A percentile compares a stretch with the other conserved stretches of the same genome.
Evolutionary conservation across 2,329 filamentous ascomycete species (phyloP).

Genomic region (Microascus cirrosus): DNA sequence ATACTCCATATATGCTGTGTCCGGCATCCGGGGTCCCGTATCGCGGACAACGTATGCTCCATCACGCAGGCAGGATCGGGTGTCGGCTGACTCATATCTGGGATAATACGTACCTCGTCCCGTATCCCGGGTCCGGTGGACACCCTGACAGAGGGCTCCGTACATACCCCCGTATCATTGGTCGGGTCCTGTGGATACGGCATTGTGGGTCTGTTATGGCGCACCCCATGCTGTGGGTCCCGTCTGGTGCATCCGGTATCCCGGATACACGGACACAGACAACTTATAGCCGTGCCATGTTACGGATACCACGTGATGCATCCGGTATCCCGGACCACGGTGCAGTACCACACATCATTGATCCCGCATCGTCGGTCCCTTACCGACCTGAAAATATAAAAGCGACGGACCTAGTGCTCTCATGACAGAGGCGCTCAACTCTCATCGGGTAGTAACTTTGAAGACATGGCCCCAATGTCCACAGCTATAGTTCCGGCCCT

Average conservation of each 20-base stretch:
- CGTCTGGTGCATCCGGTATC: neutral
- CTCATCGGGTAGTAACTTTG: neutral
- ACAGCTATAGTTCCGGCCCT: neutral
- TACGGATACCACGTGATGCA: neutral
- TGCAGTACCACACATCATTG: neutral
- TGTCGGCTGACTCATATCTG: neutral
- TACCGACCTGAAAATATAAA: neutral
- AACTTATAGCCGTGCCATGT: neutral
- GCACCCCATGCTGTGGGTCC: neutral
- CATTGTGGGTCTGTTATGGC: neutral
- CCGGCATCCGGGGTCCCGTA: neutral
- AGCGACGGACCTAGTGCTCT: neutral
- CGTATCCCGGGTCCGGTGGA: neutral
- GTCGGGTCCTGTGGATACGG: neutral
- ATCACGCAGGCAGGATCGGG: neutral
- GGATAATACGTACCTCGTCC: neutral
- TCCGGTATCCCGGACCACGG: neutral
- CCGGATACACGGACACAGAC: too few species aligned
- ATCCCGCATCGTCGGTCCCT: neutral
- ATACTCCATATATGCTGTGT: neutral
- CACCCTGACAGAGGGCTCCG: neutral
- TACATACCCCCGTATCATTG: neutral
- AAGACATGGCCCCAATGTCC: neutral
- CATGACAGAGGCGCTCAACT: neutral
- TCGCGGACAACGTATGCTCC: neutral